These are phyloP conservation scores for Pestalotiopsis sp. DNA, from an alignment of 2,329 filamentous ascomycete genomes.

Conservation along the genomic window DNA sequence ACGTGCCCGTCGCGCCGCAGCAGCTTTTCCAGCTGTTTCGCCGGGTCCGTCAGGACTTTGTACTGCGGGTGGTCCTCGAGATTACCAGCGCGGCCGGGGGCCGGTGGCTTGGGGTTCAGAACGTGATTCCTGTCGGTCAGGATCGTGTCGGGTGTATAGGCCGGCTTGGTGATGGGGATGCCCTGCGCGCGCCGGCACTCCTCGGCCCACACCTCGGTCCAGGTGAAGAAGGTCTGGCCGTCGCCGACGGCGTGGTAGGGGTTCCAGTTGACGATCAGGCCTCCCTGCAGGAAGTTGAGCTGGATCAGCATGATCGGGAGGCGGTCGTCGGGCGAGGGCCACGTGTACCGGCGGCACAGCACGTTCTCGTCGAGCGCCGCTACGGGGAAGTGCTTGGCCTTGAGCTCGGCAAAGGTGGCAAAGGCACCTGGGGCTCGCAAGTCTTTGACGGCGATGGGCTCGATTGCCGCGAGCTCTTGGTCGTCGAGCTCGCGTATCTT, in stretches of 20 bases:
- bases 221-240: conserved; percentile 33
- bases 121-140: neutral
- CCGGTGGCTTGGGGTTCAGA: neutral
- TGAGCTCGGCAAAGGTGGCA: conserved; percentile 27
- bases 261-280: conserved; percentile 28
- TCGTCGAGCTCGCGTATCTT: conserved; percentile 31
- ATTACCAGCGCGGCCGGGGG: neutral
- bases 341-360: conserved; percentile 28
- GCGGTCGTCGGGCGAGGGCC: conserved; percentile 27
- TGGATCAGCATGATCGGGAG: conserved; percentile 23
- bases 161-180: neutral
- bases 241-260: conserved; percentile 37
- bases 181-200: conserved; percentile 34
- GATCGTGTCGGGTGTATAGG: neutral
- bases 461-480: conserved; percentile 24
- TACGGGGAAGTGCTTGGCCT: conserved; percentile 28
- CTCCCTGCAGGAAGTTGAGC: conserved; percentile 32
- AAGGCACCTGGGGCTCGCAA: conserved; percentile 24
- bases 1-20: neutral
- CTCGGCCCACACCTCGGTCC: conserved; percentile 38
- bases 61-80: neutral
- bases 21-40: neutral
- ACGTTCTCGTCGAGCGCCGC: conserved; percentile 24
- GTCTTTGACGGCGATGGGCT: conserved; percentile 29
- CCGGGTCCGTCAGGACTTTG: neutral